Evolutionary conservation across 2,329 filamentous ascomycete genomes (phyloP), one percentile per base, ranked within the genome.

Genomic region (Alternaria atra): DNA sequence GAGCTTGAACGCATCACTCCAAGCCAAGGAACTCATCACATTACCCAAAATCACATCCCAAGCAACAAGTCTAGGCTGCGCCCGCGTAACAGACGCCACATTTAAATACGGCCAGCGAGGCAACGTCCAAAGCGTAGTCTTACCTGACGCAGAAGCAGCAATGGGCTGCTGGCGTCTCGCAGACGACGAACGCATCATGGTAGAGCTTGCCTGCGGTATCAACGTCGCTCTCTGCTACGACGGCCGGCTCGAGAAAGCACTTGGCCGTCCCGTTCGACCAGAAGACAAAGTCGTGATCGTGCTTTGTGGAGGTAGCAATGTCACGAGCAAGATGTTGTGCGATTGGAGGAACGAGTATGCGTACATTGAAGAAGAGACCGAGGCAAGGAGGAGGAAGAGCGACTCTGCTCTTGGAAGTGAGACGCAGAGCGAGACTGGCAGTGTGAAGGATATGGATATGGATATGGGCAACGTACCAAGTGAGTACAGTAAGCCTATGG

Each of bases 161-260:
- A 86, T 89, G 79, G 93, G 89, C 3, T 91, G 90, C 55, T 88
- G 90, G 71, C 84, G 87, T 25, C 89, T 97, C 63, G 90, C 92
- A 9, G 91, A 97, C 66, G 93, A 97, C 62, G 91, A 94, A 69
- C 83, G 91, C 27, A 80, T 94, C 58, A 82, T 97, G 58, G 92
- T 97, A 3, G 94, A 98, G 81, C 83, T 90, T 35, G 89, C 93
- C 0, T 97, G 94, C 76, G 93, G 94, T 1, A 93, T 94, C 6
- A 91, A 90, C 53, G 80, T 97, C 12, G 92, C 90, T 1, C 77
- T 87, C 3, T 88, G 84, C 60, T 93, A 92, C 71, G 86, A 86
- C 40, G 88, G 86, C 0, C 78, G 85, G 40, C 74, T 96, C 71
- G 85, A 89, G 72, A 82, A 84, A 68, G 80, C 76, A 2, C 68